Evolutionary conservation across 2,329 filamentous ascomycete genomes (phyloP), one percentile per base, ranked within the genome.

Genomic region (Cadophora luteo-olivacea): DNA sequence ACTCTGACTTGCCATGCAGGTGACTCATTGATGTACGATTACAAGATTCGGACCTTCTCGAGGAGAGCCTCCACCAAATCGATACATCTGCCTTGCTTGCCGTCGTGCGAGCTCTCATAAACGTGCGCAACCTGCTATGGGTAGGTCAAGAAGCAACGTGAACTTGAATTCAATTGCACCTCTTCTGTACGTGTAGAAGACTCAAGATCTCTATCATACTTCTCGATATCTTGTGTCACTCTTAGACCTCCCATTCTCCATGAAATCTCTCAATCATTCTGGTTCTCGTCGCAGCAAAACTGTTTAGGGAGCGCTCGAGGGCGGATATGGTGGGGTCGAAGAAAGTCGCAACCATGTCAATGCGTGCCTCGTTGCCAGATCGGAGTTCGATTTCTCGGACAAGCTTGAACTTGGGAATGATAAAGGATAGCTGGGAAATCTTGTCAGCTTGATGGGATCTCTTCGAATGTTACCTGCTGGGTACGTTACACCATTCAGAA

Each of bases 381-480:
- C 6, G 54, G 24, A 58, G 54, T 58, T 58, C 54, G 19, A 38
- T 38, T 19, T 38, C 54, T 22, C 54, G 32, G 33, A 58, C 54
- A 29, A 58, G 32, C 54, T 58, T 58, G 54, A 58, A 58, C 14
- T 58, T 58, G 19, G 32, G 33, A 19, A 58, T 58, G 54, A 58
- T 19, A 29, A 58, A 38, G 19, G 16, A 16, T 9, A 58, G 32
- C 54, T 58, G 11, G 6, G 0, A 24, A 6, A 38, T 12, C 8
- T 19, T 5, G 19, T 22, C 19, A 36, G 19, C 32, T 36, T 22
- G 2, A 19, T 12, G 5, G 11, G 38, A 16, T 45, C 38, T 12
- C 38, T 8, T 14, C n/a, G n/a, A n/a, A 45, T 14, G 38, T 6
- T 11, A 14, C 38, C 19, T 38, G 1, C 9, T 22, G 4, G 32